Conservation (phyloP, 2,329 filamentous ascomycete genomes). For the Thermoascus crustaceus region DNA sequence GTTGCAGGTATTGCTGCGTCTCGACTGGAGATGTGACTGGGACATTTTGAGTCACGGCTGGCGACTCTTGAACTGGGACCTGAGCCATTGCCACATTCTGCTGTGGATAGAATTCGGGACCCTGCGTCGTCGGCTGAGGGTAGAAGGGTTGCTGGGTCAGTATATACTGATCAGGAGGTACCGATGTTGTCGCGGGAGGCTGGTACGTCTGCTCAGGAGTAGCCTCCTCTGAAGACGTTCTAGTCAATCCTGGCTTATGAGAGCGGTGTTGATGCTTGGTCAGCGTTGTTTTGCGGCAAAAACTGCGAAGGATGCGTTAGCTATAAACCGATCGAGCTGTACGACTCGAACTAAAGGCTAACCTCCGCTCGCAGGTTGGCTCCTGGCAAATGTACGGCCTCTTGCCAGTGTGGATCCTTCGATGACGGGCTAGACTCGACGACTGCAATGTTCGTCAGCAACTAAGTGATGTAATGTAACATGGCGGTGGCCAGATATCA, state of each 20-base stretch:
- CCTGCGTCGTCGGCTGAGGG: constrained; percentile 24
- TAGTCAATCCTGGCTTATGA: constrained; percentile 27
- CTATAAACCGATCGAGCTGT: neutral
- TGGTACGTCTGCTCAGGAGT: constrained; percentile 31
- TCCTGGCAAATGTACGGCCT: constrained; percentile 34
- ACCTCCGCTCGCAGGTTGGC: constrained; percentile 33
- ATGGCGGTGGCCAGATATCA: neutral
- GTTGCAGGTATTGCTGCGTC: constrained; percentile 23
- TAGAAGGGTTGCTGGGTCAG: constrained; percentile 30
- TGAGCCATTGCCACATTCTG: constrained; percentile 24
- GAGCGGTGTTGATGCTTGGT: constrained; percentile 34
- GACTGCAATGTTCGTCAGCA: constrained; percentile 19
- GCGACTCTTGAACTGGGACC: constrained; percentile 22
- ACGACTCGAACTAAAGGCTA: constrained; percentile 6
- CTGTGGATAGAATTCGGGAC: constrained; percentile 30
- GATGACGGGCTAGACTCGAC: constrained; percentile 34
- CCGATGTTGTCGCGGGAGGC: constrained; percentile 19
- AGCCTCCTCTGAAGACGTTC: constrained; percentile 29
- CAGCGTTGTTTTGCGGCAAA: constrained; percentile 34
- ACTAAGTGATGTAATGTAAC: neutral
- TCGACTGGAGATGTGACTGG: constrained; percentile 17
- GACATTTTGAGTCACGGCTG: constrained; percentile 22
- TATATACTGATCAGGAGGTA: constrained; percentile 28
- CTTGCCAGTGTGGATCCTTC: constrained; percentile 34
- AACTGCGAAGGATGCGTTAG: constrained; percentile 16